Percentiles rank a stretch among this genome's conserved stretches.
phyloP scores from a whole-genome alignment of 1,284 basidiomycete species.

The Cutaneotrichosporon mucoides region DNA sequence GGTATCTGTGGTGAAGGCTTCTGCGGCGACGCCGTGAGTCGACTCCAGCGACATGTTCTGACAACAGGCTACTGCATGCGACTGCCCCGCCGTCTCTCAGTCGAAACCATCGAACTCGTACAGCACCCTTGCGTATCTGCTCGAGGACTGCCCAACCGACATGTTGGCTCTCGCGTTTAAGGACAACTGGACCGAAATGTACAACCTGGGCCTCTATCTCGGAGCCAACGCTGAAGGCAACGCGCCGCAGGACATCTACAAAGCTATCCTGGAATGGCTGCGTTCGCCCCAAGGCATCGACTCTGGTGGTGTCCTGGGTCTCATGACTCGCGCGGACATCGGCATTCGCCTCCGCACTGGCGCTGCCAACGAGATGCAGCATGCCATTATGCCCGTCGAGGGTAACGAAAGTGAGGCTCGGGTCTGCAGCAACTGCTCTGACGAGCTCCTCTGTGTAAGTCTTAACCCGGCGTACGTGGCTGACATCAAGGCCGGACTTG shows the following conservation, averaged over 20 bases:
- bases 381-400: constrained; percentile 13
- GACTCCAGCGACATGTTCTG: too few relatives aligned
- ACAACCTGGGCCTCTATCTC: constrained; percentile 16
- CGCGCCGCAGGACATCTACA: constrained; percentile 8
- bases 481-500: constrained; percentile 19
- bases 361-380: constrained; percentile 24
- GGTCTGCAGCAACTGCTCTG: constrained; percentile 22
- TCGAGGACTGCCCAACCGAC: constrained; percentile 23
- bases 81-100: constrained; percentile 14
- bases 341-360: constrained; percentile 18
- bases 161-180: constrained; percentile 24
- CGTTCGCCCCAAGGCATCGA: constrained; percentile 14
- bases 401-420: constrained; percentile 5
- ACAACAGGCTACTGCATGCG: constrained; percentile 6
- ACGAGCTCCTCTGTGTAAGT: constrained; percentile 22
- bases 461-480: not conserved
- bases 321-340: constrained; percentile 25
- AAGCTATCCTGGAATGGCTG: constrained; percentile 18
- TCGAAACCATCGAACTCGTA: constrained; percentile 15
- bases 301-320: constrained; percentile 19
- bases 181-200: constrained; percentile 28
- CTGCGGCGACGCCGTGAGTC: constrained; percentile 13
- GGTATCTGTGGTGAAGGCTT: constrained; percentile 26
- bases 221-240: too few relatives aligned
- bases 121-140: constrained; percentile 8